A percentile compares a stretch with the other conserved stretches of the same genome.
phyloP scores from a whole-genome alignment of 805 yeast species.

The Candida patagonica region DNA sequence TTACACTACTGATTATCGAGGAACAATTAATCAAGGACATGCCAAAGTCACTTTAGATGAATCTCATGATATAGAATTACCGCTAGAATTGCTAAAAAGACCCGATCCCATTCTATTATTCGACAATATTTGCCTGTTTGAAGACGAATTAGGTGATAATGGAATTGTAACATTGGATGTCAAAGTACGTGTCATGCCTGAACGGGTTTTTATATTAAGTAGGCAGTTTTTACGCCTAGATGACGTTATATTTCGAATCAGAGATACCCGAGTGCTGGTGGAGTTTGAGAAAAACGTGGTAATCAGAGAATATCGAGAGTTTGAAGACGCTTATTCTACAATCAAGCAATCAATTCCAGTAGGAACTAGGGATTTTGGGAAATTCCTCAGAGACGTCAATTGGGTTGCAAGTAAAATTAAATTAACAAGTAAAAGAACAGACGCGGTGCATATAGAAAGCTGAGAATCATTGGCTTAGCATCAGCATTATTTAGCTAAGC shows the following conservation, averaged over 20 bases:
- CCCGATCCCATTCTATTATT: slow-evolving; percentile 84
- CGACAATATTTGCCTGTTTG: slow-evolving; percentile 82
- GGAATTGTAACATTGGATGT: slow-evolving; percentile 74
- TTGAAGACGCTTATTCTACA: slow-evolving; percentile 42
- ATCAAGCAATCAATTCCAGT: slow-evolving; percentile 37
- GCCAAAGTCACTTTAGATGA: slow-evolving; percentile 7
- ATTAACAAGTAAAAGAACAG: not conserved
- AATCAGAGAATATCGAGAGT: slow-evolving; percentile 69
- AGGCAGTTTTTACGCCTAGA: slow-evolving; percentile 85
- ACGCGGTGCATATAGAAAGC: no score
- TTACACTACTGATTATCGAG: slow-evolving; percentile 71
- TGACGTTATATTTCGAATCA: slow-evolving; percentile 71
- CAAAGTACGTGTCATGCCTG: slow-evolving; percentile 83
- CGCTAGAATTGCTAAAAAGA: slow-evolving; percentile 55
- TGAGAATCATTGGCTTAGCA: no score
- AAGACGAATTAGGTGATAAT: slow-evolving; percentile 94
- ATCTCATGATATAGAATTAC: slow-evolving; percentile 38
- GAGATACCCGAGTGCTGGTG: slow-evolving; percentile 77
- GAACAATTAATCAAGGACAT: slow-evolving; percentile 33
- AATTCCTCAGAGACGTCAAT: slow-evolving; percentile 65
- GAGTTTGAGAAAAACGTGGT: slow-evolving; percentile 60
- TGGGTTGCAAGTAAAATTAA: slow-evolving; percentile 64
- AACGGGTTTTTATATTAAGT: slow-evolving; percentile 61
- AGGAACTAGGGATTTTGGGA: slow-evolving; percentile 56
- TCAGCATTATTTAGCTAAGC: no score